Evolutionary conservation across 208 protist genomes (phyloP).

Genomic region (Crithidia mellificae): DNA sequence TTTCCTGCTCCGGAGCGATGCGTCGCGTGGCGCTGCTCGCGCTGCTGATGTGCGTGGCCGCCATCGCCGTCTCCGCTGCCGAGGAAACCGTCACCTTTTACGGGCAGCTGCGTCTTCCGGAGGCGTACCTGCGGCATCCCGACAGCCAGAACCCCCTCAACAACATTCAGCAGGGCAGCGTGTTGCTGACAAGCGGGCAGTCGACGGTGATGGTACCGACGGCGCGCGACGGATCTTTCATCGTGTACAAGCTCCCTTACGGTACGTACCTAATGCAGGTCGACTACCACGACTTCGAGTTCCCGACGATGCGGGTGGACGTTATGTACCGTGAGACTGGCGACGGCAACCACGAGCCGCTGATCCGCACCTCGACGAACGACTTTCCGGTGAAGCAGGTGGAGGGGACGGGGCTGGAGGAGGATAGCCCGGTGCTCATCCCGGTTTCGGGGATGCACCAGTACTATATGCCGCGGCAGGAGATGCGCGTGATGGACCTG

Average conservation of each 20-base stretch:
- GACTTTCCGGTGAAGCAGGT: conserved; percentile 66
- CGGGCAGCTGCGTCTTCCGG: conserved; percentile 60
- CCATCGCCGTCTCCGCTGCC: background rate
- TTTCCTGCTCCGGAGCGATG: no score
- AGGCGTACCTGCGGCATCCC: conserved; percentile 46
- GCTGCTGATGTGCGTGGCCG: conserved; percentile 10
- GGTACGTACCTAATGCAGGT: conserved; percentile 81
- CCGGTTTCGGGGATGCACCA: conserved; percentile 45
- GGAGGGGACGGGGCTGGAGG: conserved; percentile 67
- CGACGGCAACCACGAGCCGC: conserved; percentile 25
- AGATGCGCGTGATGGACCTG: conserved; percentile 63
- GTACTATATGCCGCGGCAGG: conserved; percentile 79
- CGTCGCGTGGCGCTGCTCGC: conserved; percentile 10
- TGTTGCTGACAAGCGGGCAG: conserved; percentile 59
- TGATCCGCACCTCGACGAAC: conserved; percentile 70
- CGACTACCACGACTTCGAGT: conserved; percentile 82
- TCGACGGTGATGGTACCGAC: conserved; percentile 55
- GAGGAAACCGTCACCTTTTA: conserved; percentile 37
- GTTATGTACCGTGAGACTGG: conserved; percentile 54
- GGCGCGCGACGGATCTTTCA: conserved; percentile 70
- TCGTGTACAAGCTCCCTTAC: conserved; percentile 68
- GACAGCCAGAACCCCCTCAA: conserved; percentile 50
- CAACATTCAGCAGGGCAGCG: conserved; percentile 67
- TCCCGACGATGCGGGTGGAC: conserved; percentile 74
- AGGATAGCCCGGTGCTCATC: conserved; percentile 69